A percentile compares a stretch with the other conserved stretches of the same genome.
Evolutionary conservation across 2,329 filamentous ascomycete species (phyloP).

Genomic region (Fusarium sp.): DNA sequence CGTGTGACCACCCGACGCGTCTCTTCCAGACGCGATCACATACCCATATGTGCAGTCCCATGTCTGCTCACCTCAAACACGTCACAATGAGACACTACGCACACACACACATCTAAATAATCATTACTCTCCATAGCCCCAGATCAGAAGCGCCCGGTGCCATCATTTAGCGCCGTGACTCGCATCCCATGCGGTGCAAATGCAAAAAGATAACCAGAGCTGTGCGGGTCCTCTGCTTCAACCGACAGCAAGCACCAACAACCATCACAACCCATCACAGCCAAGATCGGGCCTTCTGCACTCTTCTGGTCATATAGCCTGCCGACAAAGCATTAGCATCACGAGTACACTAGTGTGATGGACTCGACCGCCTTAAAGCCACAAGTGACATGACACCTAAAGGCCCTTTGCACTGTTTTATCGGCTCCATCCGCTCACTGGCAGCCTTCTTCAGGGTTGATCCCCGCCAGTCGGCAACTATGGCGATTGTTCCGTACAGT

Average conservation of each 20-base stretch:
- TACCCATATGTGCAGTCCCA: conserved; percentile 18
- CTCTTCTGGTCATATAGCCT: conserved; percentile 26
- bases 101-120: conserved; percentile 20
- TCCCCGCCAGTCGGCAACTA: conserved; percentile 39
- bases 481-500: conserved; percentile 32
- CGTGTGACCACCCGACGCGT: conserved; percentile 30
- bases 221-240: conserved; percentile 26
- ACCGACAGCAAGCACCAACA: conserved; percentile 8
- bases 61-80: conserved; percentile 38
- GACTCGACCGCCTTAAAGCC: conserved; percentile 24
- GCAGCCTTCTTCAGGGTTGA: conserved; percentile 8
- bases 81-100: conserved; percentile 45
- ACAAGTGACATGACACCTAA: conserved; percentile 23
- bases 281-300: conserved; percentile 34
- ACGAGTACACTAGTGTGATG: conserved; percentile 21
- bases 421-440: conserved; percentile 39
- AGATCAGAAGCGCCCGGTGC: conserved; percentile 4
- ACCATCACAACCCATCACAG: conserved; percentile 6
- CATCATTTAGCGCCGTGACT: conserved; percentile 39
- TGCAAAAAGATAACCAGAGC: conserved; percentile 20
- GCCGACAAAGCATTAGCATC: conserved; percentile 25
- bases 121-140: conserved; percentile 11
- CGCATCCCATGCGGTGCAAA: conserved; percentile 35
- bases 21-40: conserved; percentile 9
- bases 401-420: conserved; percentile 23